A percentile compares a stretch with the other conserved stretches of the same genome.
Evolutionary conservation across 805 yeast species (phyloP).

Genomic region (Lipomyces kockii): DNA sequence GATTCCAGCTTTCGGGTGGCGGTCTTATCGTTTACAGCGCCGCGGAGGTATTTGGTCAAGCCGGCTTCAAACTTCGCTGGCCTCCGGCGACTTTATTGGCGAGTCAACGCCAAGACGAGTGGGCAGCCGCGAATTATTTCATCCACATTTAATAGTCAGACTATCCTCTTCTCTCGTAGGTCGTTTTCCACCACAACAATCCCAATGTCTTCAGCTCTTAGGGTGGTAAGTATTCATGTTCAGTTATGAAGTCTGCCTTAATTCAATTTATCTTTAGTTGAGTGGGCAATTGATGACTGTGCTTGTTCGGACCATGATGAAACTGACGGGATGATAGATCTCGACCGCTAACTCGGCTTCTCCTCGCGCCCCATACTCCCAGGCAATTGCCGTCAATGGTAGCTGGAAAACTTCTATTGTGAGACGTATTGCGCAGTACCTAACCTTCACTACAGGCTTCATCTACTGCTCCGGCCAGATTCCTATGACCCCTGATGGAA

Average conservation of each 20-base stretch:
- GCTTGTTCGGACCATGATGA: not conserved
- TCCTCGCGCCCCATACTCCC: conserved; percentile 96
- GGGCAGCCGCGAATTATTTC: not conserved
- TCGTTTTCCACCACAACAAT: conserved; percentile 7
- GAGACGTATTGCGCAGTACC: not conserved
- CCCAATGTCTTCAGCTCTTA: conserved; percentile 25
- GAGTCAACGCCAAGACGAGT: not conserved
- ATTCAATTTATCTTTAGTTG: not conserved
- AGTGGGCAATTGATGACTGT: not conserved
- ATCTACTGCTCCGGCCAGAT: conserved; percentile 94
- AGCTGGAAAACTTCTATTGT: not conserved
- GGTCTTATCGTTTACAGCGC: not conserved
- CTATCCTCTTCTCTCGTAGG: not conserved
- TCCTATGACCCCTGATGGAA: conserved; percentile 77
- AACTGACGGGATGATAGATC: conserved; percentile 41
- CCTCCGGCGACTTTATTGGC: conserved; percentile 8
- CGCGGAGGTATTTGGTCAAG: not conserved
- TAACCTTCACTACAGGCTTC: conserved; percentile 55
- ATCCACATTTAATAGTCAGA: not conserved
- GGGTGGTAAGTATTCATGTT: conserved; percentile 15
- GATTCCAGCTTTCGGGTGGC: not conserved
- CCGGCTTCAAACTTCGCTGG: conserved; percentile 1
- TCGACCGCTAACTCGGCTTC: conserved; percentile 84
- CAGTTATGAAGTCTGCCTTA: not conserved
- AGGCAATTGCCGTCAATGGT: conserved; percentile 87